phyloP scores from a whole-genome alignment of 1,284 basidiomycete genomes.

The Cutaneotrichosporon mucoides region DNA sequence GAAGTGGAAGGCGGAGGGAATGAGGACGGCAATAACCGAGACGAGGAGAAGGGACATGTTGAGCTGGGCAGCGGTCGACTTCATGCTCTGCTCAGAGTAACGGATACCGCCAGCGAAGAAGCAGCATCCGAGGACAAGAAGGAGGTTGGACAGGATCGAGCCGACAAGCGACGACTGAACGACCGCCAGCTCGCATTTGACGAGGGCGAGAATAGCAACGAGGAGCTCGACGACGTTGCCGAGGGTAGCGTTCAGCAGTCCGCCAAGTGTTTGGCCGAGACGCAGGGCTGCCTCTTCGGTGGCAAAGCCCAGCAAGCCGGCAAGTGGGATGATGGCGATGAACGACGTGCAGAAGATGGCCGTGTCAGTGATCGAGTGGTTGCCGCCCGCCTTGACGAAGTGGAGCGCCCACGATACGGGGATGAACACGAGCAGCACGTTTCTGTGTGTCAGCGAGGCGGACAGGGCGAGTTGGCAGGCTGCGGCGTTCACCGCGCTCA shows the following conservation, averaged over 20 bases:
- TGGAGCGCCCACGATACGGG: conserved; percentile 52
- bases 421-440: conserved; percentile 51
- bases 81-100: conserved; percentile 48
- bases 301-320: conserved; percentile 75
- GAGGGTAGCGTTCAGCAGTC: conserved; percentile 52
- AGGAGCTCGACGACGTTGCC: conserved; percentile 54
- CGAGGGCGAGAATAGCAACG: conserved; percentile 70
- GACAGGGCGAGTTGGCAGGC: too few species aligned
- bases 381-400: conserved; percentile 40
- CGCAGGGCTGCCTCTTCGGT: conserved; percentile 79
- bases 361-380: conserved; percentile 41
- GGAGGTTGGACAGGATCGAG: conserved; percentile 61
- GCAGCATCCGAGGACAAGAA: conserved; percentile 73
- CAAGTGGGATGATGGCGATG: conserved; percentile 53
- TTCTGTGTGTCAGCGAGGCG: conserved; percentile 22
- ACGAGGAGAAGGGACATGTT: conserved; percentile 54
- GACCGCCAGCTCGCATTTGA: conserved; percentile 71
- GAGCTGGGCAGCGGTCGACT: conserved; percentile 47
- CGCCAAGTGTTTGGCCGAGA: conserved; percentile 65
- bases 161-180: conserved; percentile 69
- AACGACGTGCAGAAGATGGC: conserved; percentile 47
- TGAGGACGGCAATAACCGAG: conserved; percentile 52
- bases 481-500: too few species aligned
- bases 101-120: conserved; percentile 49
- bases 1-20: conserved; percentile 53